A percentile compares a stretch with the other conserved stretches of the same genome.
These are phyloP conservation scores for Tillandsia fasciculata DNA, from an alignment of 176 grass and related monocot species.

Conservation along the genomic window DNA sequence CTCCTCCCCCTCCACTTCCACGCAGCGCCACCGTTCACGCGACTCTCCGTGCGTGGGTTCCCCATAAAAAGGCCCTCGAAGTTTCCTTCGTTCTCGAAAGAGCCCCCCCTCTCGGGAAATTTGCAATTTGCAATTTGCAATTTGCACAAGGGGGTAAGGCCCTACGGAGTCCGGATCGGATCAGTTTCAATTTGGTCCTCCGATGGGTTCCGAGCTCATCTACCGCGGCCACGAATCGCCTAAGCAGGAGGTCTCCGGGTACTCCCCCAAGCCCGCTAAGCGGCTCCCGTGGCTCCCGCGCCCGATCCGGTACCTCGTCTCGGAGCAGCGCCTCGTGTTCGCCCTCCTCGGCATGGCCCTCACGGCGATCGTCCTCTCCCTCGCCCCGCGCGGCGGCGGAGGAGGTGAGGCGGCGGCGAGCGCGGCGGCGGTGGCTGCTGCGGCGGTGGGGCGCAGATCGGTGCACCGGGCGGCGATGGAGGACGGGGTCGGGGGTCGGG, in stretches of 20 bases:
- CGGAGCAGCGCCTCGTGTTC: conserved; percentile 66
- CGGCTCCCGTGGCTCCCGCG: conserved; percentile 46
- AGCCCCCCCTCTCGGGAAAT: not conserved
- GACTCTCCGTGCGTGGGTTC: not conserved
- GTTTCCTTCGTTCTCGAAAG: not conserved
- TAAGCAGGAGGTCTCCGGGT: conserved; percentile 5
- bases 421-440: not conserved
- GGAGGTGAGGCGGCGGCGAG: not conserved
- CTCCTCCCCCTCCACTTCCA: not conserved
- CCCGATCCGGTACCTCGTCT: conserved; percentile 39
- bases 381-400: conserved; percentile 13
- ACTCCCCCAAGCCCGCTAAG: conserved; percentile 56
- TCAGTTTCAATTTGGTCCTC: not conserved
- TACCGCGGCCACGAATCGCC: conserved; percentile 34
- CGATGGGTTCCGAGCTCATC: conserved; percentile 78
- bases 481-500: not conserved
- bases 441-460: not conserved
- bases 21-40: not conserved
- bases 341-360: conserved; percentile 64
- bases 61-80: not conserved
- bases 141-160: not conserved
- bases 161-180: not conserved
- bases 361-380: conserved; percentile 41
- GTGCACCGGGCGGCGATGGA: conserved; percentile 2
- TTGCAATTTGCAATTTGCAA: not conserved